Evolutionary conservation across 805 yeast genomes (phyloP).

Genomic region (Suhomyces pyralidae): DNA sequence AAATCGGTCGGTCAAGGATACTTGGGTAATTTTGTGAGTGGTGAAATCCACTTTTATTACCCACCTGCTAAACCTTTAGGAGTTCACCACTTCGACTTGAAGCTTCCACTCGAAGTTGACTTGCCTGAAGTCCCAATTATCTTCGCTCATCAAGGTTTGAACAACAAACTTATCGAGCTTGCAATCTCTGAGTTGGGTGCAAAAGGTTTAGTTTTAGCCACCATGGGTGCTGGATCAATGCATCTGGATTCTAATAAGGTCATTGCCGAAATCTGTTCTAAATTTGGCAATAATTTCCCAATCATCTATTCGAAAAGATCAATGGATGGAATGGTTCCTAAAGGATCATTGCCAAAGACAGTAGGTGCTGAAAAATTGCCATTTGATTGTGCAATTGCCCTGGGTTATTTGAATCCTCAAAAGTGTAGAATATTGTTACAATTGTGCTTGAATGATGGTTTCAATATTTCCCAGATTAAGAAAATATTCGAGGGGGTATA

Average conservation of each 20-base stretch:
- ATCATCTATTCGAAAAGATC: slow-evolving; percentile 64
- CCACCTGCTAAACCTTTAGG: slow-evolving; percentile 62
- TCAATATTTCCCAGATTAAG: slow-evolving; percentile 38
- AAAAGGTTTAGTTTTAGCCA: slow-evolving; percentile 61
- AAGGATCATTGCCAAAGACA: slow-evolving; percentile 36
- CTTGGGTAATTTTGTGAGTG: slow-evolving; percentile 66
- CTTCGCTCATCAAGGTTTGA: slow-evolving; percentile 61
- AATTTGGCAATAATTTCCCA: slow-evolving; percentile 41
- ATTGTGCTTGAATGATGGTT: slow-evolving; percentile 46
- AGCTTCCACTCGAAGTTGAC: slow-evolving; percentile 14
- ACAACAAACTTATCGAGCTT: slow-evolving; percentile 45
- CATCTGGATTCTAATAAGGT: slow-evolving; percentile 47
- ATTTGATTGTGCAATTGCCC: slow-evolving; percentile 48
- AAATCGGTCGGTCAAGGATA: slow-evolving; percentile 68
- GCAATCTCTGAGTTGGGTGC: slow-evolving; percentile 44
- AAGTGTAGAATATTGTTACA: slow-evolving; percentile 59
- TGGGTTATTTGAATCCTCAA: slow-evolving; percentile 66
- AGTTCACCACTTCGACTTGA: slow-evolving; percentile 36
- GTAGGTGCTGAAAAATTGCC: slow-evolving; percentile 9
- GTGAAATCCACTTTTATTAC: slow-evolving; percentile 60
- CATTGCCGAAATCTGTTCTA: slow-evolving; percentile 28
- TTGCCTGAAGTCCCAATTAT: slow-evolving; percentile 52
- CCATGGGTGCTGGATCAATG: slow-evolving; percentile 71
- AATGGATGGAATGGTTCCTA: slow-evolving; percentile 70
- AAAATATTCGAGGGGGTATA: slow-evolving; percentile 50